Evolutionary conservation across 2,329 filamentous ascomycete genomes (phyloP).

Genomic region (Reticulascus tulasneorum): DNA sequence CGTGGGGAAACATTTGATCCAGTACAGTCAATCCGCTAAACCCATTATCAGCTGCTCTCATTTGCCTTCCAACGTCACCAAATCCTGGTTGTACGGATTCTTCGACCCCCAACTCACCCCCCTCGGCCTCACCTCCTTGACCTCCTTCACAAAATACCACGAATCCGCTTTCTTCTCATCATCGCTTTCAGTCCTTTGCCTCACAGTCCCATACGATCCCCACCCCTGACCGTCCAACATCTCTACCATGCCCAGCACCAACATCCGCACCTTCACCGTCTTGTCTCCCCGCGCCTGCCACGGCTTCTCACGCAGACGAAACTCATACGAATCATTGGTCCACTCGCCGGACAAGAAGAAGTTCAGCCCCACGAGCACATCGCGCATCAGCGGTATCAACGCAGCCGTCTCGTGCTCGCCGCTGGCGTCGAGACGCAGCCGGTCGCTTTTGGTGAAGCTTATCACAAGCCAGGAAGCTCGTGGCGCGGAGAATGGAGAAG

Average conservation of each 20-base stretch:
- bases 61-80: too few relatives aligned
- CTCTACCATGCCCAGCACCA: slow-evolving; percentile 16
- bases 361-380: slow-evolving; percentile 4
- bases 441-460: not conserved
- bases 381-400: not conserved
- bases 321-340: slow-evolving; percentile 17
- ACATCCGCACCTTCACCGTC: slow-evolving; percentile 10
- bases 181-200: slow-evolving; percentile 14
- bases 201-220: slow-evolving; percentile 12
- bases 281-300: slow-evolving; percentile 13
- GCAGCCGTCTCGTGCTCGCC: not conserved
- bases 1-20: too few relatives aligned
- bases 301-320: slow-evolving; percentile 15
- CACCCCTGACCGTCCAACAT: slow-evolving; percentile 16
- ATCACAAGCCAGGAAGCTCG: not conserved
- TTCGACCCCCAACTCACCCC: not conserved
- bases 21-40: too few relatives aligned
- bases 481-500: too few relatives aligned
- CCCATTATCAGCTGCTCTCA: too few relatives aligned
- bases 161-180: slow-evolving; percentile 15
- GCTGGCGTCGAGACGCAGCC: not conserved
- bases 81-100: not conserved
- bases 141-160: slow-evolving; percentile 16
- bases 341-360: slow-evolving; percentile 12
- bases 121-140: not conserved